Base-by-base conservation (phyloP, 2,329 filamentous ascomycete genomes). In the Verticillium longisporum region DNA sequence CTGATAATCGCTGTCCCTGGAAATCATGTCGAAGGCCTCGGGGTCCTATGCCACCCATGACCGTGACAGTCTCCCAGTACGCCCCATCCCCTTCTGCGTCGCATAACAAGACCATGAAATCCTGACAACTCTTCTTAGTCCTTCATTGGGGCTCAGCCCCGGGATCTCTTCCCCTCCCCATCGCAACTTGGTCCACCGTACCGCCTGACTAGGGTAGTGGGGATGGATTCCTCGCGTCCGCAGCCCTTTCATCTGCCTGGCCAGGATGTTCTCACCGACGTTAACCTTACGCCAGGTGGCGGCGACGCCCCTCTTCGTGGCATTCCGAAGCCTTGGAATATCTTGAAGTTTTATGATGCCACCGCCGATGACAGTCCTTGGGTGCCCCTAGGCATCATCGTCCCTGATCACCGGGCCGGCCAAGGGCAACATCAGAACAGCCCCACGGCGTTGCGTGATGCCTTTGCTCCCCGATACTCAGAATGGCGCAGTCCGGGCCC, bases 291-390 rank as follows among this genome's bases (percentile, higher is more conserved):
- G 26, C 15, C 58, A 18, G 10, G 31, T 10, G 14, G 11, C 6
- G n/a, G 2, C 26, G 59, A 56, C 37, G 36, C n/a, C 36, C 32
- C 54, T 31, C 33, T 34, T 6, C 59, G 34, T 18, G 38, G 62
- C 38, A 62, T 60, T 31, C 67, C 58, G 54, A 67, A 55, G 64
- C 68, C 60, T 26, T 75, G 56, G 61, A 63, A 54, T 67, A 54
- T 70, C 34, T 21, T 61, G n/a, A 61, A 72, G 60, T 80, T 77
- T 72, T 79, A 76, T 62, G 26, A 33, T 13, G 54, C 54, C 6
- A 61, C 65, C 7, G 68, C 61, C 21, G 72, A 74, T 64, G 73
- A 79, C 66, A 76, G 70, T 7, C 80, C 80, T 58, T 82, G 79
- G 79, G 69, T 72, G 21, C 75, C 75, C n/a, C 71, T 66, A 56